Evolutionary conservation across 805 yeast species (phyloP), one percentile per base, ranked within the genome.

Genomic region (Teunomyces cretensis): DNA sequence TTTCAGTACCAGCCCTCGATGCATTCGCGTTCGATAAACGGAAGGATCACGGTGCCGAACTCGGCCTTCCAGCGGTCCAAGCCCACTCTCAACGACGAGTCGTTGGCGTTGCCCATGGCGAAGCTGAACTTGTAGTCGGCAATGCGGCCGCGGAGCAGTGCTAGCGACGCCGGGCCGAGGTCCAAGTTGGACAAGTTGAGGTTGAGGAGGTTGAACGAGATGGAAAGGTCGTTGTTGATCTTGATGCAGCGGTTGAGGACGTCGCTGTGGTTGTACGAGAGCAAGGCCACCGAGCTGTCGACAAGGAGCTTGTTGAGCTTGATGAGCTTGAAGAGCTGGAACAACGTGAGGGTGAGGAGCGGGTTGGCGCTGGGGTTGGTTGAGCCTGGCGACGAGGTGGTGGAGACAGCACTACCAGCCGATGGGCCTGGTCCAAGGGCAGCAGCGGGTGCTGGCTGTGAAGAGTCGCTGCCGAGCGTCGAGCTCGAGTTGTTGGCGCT

Each of bases 191-290:
- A 47, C 46, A 65, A 44, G 43, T 57, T 61, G 40, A 60, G 53
- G 44, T 54, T 62, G 42, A 72, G 53, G 37, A 65, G 54, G 41
- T 64, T 70, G 47, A 49, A 68, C 14, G 67, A 54, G 13, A 59
- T 65, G 4, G 67, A 62, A 42, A 72, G 60, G 39, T 72, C 76
- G 40, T 60, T 60, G 46, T 67, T 63, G 37, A 70, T 64, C 46
- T 70, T 72, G 33, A 51, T 45, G 19, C 70, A 60, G 22, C 74
- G 52, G 26, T 46, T 52, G 17, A 56, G 45, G 7, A 65, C 53
- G 30, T 70, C 75, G 2, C 42, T 44, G 40, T 65, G 60, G 30
- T 46, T 45, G 26, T 42, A 42, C 24, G 48, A 35, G 30, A 55
- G 51, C 35, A 60, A 47, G 6, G 40, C 47, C 5, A 57, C 50